Evolutionary conservation across 176 grass and related monocot genomes (phyloP).

Genomic region (Lolium perenne): DNA sequence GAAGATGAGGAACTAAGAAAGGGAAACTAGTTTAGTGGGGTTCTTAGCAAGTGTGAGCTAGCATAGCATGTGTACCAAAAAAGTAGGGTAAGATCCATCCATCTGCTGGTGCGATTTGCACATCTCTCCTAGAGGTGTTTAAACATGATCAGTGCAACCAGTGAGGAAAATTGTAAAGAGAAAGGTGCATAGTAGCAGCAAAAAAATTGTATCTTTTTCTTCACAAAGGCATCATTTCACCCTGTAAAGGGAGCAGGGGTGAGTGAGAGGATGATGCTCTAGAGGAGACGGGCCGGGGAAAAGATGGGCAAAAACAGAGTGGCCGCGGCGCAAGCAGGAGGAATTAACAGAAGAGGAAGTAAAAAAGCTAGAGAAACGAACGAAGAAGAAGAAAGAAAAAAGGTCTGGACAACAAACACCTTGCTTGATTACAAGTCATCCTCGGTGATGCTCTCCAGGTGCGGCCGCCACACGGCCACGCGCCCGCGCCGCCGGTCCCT

Average conservation of each 20-base stretch:
- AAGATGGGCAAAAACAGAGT: constrained; percentile 42
- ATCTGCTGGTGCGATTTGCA: constrained; percentile 25
- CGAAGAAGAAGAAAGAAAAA: neutral
- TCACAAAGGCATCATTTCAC: constrained; percentile 58
- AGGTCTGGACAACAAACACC: constrained; percentile 29
- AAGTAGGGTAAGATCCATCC: neutral
- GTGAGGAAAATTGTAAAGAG: constrained; percentile 45
- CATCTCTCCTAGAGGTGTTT: neutral
- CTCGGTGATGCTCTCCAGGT: constrained; percentile 97
- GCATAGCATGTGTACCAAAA: neutral
- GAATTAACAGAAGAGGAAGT: constrained; percentile 54
- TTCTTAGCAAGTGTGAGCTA: constrained; percentile 20
- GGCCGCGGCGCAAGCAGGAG: constrained; percentile 44
- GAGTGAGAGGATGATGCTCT: constrained; percentile 55
- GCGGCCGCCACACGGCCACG: constrained; percentile 89
- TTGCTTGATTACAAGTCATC: constrained; percentile 83
- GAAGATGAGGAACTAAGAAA: neutral
- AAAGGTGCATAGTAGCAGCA: constrained; percentile 38
- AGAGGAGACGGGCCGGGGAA: constrained; percentile 48
- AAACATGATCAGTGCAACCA: neutral
- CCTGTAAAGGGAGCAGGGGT: constrained; percentile 62
- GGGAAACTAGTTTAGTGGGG: neutral
- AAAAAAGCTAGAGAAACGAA: constrained; percentile 38
- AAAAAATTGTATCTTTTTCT: constrained; percentile 63
- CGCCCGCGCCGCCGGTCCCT: constrained; percentile 74